Percentiles rank a stretch among this genome's conserved stretches.
phyloP scores from a whole-genome alignment of 2,329 filamentous ascomycete species.

The Botrytis tulipae region DNA sequence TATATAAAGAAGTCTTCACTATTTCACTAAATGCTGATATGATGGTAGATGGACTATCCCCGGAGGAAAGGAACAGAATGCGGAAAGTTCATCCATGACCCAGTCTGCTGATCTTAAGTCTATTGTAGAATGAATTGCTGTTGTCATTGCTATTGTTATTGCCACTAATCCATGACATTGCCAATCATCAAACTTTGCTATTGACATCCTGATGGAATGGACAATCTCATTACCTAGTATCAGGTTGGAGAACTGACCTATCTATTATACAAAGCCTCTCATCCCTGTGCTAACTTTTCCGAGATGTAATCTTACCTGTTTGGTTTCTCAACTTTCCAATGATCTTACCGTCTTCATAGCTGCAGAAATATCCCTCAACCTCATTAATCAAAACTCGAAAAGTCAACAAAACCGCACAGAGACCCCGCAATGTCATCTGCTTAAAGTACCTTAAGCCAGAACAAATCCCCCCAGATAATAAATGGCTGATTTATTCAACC shows the following conservation, averaged over 20 bases:
- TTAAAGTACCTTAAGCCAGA: not conserved
- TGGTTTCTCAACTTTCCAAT: not conserved
- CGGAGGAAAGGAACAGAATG: too few species aligned
- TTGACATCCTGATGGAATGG: not conserved
- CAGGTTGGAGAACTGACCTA: not conserved
- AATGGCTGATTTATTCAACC: not conserved
- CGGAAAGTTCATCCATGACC: too few species aligned
- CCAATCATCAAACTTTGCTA: not conserved
- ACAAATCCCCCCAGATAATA: too few species aligned
- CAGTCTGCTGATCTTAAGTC: not conserved
- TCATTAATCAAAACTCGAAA: not conserved
- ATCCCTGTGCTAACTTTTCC: not conserved
- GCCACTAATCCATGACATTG: not conserved
- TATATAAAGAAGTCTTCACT: not conserved
- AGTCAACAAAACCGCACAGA: not conserved
- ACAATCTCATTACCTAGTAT: not conserved
- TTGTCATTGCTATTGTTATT: not conserved
- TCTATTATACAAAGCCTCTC: accelerated
- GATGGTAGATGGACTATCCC: not conserved
- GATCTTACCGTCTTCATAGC: not conserved
- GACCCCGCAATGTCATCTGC: not conserved
- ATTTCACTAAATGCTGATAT: not conserved
- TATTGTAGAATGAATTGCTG: not conserved
- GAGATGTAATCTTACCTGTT: not conserved
- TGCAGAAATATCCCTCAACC: not conserved